phyloP scores from a whole-genome alignment of 345 rosid species.

The Brassica nigra region DNA sequence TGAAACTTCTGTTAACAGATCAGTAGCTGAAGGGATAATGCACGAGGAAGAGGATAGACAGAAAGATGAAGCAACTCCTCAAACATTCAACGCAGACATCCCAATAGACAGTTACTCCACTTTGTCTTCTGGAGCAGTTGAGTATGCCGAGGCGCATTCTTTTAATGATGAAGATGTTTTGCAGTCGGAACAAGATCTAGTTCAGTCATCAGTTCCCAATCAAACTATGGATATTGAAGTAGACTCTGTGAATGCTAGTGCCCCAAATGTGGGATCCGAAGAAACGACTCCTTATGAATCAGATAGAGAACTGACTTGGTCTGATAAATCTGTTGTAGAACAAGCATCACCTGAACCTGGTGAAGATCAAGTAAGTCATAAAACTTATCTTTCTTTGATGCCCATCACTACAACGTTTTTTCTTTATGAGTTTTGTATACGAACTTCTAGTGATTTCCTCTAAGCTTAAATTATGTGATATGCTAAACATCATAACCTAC shows the following conservation, averaged over 20 bases:
- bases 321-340: constrained; percentile 56
- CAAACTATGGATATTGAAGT: constrained; percentile 46
- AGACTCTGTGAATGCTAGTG: constrained; percentile 38
- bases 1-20: constrained; percentile 38
- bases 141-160: constrained; percentile 43
- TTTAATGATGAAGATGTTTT: constrained; percentile 40
- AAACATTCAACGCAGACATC: constrained; percentile 43
- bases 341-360: constrained; percentile 41
- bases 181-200: constrained; percentile 44
- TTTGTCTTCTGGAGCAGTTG: constrained; percentile 47
- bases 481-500: constrained; percentile 13
- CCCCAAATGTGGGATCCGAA: constrained; percentile 41
- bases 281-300: constrained; percentile 41
- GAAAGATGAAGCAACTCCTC: constrained; percentile 28
- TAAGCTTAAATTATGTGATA: not conserved
- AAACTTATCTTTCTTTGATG: constrained; percentile 13
- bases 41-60: constrained; percentile 29
- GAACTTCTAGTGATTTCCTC: not conserved
- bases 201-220: constrained; percentile 36
- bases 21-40: constrained; percentile 27
- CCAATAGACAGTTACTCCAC: constrained; percentile 36
- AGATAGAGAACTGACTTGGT: constrained; percentile 49
- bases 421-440: not conserved
- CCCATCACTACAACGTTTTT: constrained; percentile 4
- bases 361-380: constrained; percentile 49